Conservation (phyloP, 2,329 filamentous ascomycete genomes). For the Penicillium sp. region DNA sequence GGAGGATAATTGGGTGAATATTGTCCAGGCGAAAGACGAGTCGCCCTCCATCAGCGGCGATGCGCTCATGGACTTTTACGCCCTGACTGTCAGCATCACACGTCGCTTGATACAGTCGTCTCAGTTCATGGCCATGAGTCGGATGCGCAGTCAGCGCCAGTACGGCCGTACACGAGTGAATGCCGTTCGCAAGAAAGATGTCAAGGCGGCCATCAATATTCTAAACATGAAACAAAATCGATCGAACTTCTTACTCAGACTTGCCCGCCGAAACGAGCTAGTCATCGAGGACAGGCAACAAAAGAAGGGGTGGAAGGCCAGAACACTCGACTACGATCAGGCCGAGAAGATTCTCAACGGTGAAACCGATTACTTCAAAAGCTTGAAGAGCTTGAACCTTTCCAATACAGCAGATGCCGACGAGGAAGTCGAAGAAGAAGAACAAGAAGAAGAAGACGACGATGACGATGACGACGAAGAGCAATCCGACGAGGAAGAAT, state of each 20-base stretch:
- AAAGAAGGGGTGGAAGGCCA: conserved; percentile 33
- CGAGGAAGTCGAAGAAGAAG: neutral
- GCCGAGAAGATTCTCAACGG: conserved; percentile 19
- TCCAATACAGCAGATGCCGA: conserved; percentile 24
- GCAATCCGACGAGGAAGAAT: conserved; percentile 12
- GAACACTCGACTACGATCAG: conserved; percentile 42
- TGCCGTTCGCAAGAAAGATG: conserved; percentile 53
- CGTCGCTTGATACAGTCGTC: conserved; percentile 70
- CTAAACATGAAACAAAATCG: conserved; percentile 55
- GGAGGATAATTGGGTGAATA: conserved; percentile 68
- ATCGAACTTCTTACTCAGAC: conserved; percentile 55
- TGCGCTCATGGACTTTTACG: conserved; percentile 75
- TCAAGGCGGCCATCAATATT: conserved; percentile 58
- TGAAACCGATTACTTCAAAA: conserved; percentile 37
- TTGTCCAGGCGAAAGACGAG: conserved; percentile 55
- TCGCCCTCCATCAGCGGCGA: conserved; percentile 73
- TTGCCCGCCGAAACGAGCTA: conserved; percentile 57
- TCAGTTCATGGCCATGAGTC: conserved; percentile 70
- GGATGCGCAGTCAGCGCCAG: conserved; percentile 59
- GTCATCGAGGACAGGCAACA: conserved; percentile 50
- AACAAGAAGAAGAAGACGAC: conserved; percentile 19
- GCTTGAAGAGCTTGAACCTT: no score
- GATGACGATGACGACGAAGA: conserved; percentile 11
- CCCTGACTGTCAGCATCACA: conserved; percentile 68
- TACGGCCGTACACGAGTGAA: conserved; percentile 35